A percentile compares a stretch with the other conserved stretches of the same genome.
Evolutionary conservation across 495 filamentous ascomycete species (phyloP).

Genomic region (Talaromyces liani): DNA sequence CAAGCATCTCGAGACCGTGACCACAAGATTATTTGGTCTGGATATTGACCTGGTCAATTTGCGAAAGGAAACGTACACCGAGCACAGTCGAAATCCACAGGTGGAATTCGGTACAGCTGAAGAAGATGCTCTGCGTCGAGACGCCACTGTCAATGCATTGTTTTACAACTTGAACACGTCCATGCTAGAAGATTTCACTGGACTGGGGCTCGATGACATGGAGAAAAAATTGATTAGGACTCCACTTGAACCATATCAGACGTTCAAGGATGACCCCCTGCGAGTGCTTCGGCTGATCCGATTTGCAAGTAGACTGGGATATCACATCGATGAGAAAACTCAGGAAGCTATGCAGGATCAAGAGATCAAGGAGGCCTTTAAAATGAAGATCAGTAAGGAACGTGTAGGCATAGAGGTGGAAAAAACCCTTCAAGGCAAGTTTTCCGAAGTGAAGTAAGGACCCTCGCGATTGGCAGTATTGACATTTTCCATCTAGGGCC

Average conservation of each 20-base stretch:
- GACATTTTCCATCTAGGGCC: conserved; percentile 41
- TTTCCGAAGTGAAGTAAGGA: neutral
- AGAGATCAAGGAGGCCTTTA: conserved; percentile 67
- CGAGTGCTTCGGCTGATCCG: conserved; percentile 82
- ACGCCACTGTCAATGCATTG: conserved; percentile 91
- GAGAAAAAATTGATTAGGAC: conserved; percentile 65
- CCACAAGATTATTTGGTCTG: conserved; percentile 74
- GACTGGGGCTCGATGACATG: conserved; percentile 68
- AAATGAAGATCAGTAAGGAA: conserved; percentile 86
- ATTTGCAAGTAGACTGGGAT: conserved; percentile 80
- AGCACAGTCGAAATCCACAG: conserved; percentile 78
- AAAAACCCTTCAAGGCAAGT: conserved; percentile 78
- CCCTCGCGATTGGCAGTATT: neutral
- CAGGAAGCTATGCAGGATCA: conserved; percentile 66
- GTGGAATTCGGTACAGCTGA: conserved; percentile 91
- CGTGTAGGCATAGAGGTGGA: conserved; percentile 74
- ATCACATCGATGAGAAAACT: conserved; percentile 61
- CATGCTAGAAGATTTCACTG: conserved; percentile 77
- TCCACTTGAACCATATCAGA: conserved; percentile 81
- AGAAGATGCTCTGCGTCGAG: conserved; percentile 83
- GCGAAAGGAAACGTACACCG: conserved; percentile 80
- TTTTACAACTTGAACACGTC: conserved; percentile 84
- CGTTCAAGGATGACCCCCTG: conserved; percentile 91
- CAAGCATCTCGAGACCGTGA: conserved; percentile 93
- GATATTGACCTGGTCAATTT: conserved; percentile 95